Conservation (phyloP, 805 yeast species). For the Starmerella asiatica region DNA sequence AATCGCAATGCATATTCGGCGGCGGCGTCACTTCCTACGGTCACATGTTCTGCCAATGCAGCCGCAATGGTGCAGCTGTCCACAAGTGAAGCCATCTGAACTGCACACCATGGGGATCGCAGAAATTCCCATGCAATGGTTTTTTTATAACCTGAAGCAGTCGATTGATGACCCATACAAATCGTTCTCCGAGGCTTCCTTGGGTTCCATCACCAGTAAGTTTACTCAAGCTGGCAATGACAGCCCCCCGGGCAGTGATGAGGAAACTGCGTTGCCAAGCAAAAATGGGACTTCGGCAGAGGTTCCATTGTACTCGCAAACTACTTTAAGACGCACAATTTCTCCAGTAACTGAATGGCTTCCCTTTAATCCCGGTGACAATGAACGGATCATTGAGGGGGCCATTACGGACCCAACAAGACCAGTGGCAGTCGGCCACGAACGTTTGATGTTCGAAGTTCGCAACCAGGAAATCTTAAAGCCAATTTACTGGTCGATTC, state of each 20-base stretch:
- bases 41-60: neutral
- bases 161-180: constrained; percentile 18
- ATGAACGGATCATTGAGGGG: constrained; percentile 20
- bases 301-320: constrained; percentile 20
- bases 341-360: constrained; percentile 26
- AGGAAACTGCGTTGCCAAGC: constrained; percentile 28
- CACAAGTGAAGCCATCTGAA: neutral
- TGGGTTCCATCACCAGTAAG: constrained; percentile 9
- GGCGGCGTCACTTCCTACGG: neutral
- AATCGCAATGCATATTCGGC: neutral
- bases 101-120: neutral
- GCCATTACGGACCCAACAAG: constrained; percentile 1
- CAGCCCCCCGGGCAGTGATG: neutral
- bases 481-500: constrained; percentile 31
- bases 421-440: constrained; percentile 25
- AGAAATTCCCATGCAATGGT: constrained; percentile 14
- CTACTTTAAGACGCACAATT: constrained; percentile 21
- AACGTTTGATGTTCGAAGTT: constrained; percentile 23
- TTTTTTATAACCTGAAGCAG: constrained; percentile 17
- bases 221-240: neutral
- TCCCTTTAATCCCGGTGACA: constrained; percentile 30
- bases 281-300: constrained; percentile 18
- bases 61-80: neutral
- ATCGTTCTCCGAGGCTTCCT: constrained; percentile 10
- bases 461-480: constrained; percentile 15